Conservation (phyloP, 2,329 filamentous ascomycete genomes). For the Akanthomyces dipterigenus region DNA sequence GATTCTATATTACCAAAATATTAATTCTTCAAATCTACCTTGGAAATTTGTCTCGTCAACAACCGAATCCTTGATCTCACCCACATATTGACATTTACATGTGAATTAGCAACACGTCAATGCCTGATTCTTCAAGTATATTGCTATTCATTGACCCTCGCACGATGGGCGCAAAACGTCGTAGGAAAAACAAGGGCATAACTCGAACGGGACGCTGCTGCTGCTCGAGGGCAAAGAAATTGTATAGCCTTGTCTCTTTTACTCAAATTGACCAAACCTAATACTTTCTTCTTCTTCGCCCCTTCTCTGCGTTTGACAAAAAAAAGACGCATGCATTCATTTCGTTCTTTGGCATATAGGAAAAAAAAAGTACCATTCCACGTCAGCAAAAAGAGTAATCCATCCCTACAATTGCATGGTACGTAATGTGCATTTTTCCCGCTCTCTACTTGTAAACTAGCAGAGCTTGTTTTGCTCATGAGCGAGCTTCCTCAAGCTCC, state of each 20-base stretch:
- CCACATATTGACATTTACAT: too few relatives aligned
- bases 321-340: neutral
- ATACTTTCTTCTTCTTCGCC: neutral
- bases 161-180: too few relatives aligned
- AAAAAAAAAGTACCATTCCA: too few relatives aligned
- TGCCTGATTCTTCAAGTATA: too few relatives aligned
- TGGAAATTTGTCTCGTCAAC: too few relatives aligned
- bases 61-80: too few relatives aligned
- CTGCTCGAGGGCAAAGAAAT: neutral
- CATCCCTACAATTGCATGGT: neutral
- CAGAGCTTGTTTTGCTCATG: slow-evolving; percentile 31
- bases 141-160: too few relatives aligned
- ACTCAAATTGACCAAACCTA: neutral
- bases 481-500: slow-evolving; percentile 58
- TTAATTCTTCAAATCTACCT: neutral
- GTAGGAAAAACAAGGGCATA: too few relatives aligned
- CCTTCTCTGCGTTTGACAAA: neutral
- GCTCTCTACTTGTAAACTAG: neutral
- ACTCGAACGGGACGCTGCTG: neutral
- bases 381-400: neutral
- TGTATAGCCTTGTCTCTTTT: neutral
- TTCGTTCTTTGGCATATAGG: neutral
- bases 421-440: neutral
- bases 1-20: neutral
- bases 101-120: too few relatives aligned